Evolutionary conservation across 306 rosid species (phyloP).

Genomic region (Oxytropis ochrocephala): DNA sequence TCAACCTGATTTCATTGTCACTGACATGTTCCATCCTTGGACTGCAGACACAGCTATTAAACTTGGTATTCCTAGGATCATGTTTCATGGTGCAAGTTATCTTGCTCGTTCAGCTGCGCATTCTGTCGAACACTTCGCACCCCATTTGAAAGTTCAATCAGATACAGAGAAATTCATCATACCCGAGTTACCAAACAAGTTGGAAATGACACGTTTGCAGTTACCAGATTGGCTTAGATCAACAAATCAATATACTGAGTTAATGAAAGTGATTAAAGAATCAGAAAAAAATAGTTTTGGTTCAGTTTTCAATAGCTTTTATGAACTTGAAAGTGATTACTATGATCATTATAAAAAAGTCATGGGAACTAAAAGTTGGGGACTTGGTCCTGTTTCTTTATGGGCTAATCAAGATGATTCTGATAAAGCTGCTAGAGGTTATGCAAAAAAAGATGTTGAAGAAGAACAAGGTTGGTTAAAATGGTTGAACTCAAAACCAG

Average conservation of each 20-base stretch:
- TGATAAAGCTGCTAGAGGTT: slow-evolving; percentile 27
- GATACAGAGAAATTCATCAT: slow-evolving; percentile 14
- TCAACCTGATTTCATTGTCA: slow-evolving; percentile 32
- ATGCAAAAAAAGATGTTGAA: not conserved
- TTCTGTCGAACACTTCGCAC: not conserved
- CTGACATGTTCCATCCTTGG: slow-evolving; percentile 41
- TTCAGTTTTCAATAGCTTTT: slow-evolving; percentile 30
- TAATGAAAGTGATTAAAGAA: slow-evolving; percentile 14
- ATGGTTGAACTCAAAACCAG: slow-evolving; percentile 26
- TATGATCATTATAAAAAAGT: slow-evolving; percentile 13
- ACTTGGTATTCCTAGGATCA: slow-evolving; percentile 28
- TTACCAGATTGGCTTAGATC: slow-evolving; percentile 30
- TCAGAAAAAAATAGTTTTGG: slow-evolving; percentile 32
- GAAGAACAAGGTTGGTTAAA: slow-evolving; percentile 23
- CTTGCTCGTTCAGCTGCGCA: slow-evolving; percentile 23
- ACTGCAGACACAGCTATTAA: slow-evolving; percentile 14
- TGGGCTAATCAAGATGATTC: slow-evolving; percentile 30
- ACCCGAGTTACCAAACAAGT: slow-evolving; percentile 23
- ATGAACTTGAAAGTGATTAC: slow-evolving; percentile 27
- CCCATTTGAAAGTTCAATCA: slow-evolving; percentile 6
- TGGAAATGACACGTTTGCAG: slow-evolving; percentile 35
- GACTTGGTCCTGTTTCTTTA: slow-evolving; percentile 32
- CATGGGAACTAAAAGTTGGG: slow-evolving; percentile 32
- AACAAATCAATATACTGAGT: slow-evolving; percentile 5
- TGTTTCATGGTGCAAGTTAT: slow-evolving; percentile 18